Conservation (phyloP, 2,329 filamentous ascomycete species). For the Teratosphaeria zuluensis region DNA sequence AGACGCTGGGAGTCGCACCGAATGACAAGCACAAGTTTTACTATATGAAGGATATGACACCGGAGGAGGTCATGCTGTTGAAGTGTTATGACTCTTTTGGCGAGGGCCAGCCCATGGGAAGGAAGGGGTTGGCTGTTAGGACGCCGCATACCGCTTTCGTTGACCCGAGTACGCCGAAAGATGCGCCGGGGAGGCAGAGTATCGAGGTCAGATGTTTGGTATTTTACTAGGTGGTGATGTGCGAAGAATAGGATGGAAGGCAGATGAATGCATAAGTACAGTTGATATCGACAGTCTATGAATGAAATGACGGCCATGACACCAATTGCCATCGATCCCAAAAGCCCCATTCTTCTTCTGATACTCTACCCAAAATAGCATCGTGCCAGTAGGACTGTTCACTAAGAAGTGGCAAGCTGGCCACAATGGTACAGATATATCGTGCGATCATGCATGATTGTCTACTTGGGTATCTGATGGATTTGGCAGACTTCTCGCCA, state of each 20-base stretch:
- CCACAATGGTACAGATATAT: too few relatives aligned
- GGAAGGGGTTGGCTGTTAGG: conserved; percentile 31
- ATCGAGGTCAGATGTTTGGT: conserved; percentile 81
- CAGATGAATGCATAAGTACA: neutral
- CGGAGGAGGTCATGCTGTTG: conserved; percentile 44
- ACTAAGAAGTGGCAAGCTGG: too few relatives aligned
- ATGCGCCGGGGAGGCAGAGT: conserved; percentile 67
- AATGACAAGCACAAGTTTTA: conserved; percentile 52
- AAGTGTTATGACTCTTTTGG: conserved; percentile 41
- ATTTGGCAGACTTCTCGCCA: too few relatives aligned
- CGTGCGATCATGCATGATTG: too few relatives aligned
- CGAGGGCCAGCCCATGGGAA: conserved; percentile 30
- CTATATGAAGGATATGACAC: conserved; percentile 59
- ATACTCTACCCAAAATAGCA: too few relatives aligned
- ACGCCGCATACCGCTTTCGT: conserved; percentile 69
- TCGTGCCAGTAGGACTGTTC: too few relatives aligned
- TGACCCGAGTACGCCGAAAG: conserved; percentile 60
- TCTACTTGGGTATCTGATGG: too few relatives aligned
- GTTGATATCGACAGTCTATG: neutral
- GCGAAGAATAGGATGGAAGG: neutral
- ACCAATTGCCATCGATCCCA: too few relatives aligned
- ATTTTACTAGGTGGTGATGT: conserved; percentile 41
- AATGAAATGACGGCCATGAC: neutral
- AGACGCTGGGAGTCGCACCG: conserved; percentile 51
- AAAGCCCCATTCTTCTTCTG: too few relatives aligned